These are phyloP conservation scores for Chalciporus chontae DNA, from an alignment of 768 basidiomycete genomes.

Conservation along the genomic window DNA sequence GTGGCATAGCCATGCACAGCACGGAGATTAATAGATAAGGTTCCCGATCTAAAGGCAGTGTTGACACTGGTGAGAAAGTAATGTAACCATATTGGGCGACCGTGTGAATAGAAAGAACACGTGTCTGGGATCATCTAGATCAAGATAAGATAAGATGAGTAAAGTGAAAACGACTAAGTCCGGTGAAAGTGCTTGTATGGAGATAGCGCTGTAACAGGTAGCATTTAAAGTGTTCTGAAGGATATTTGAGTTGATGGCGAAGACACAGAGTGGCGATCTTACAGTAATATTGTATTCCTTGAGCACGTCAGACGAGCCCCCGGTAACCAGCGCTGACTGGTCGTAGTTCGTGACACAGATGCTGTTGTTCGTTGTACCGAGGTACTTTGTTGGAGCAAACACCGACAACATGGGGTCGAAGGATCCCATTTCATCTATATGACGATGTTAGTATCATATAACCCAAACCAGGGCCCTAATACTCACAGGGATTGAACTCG, in stretches of 20 bases:
- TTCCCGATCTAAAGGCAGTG: too few relatives aligned
- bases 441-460: not conserved
- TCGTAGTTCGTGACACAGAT: conserved; percentile 35
- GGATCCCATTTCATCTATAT: conserved; percentile 38
- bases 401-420: conserved; percentile 44
- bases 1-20: too few relatives aligned
- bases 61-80: too few relatives aligned
- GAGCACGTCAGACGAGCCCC: conserved; percentile 38
- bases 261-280: not conserved
- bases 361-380: conserved; percentile 37
- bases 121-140: too few relatives aligned
- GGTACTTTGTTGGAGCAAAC: conserved; percentile 42
- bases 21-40: too few relatives aligned
- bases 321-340: conserved; percentile 36
- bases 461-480: not conserved
- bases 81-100: too few relatives aligned
- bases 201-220: too few relatives aligned
- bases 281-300: conserved; percentile 30
- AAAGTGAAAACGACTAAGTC: too few relatives aligned
- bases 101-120: too few relatives aligned
- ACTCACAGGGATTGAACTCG: conserved; percentile 36
- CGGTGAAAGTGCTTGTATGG: too few relatives aligned
- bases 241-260: not conserved
- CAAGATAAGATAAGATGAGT: too few relatives aligned
- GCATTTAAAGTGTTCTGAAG: conserved; percentile 13